These are phyloP conservation scores for Stentor coeruleus DNA, from an alignment of 73 alveolate species.

Conservation along the genomic window DNA sequence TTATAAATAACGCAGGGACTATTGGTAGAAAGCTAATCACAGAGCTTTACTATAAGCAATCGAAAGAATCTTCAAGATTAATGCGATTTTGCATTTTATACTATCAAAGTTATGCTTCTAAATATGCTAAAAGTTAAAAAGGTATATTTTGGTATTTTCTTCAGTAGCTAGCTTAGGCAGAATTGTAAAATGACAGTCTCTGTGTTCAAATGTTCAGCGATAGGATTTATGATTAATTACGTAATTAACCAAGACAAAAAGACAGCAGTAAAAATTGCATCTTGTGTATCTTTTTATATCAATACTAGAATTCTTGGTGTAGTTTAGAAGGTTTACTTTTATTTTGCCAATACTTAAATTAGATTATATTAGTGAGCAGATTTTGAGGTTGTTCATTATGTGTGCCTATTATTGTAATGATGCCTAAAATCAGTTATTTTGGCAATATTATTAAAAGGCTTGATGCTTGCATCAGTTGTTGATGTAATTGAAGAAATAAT, in stretches of 20 bases:
- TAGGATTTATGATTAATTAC: conserved; percentile 77
- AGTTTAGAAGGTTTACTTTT: conserved; percentile 45
- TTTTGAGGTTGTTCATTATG: conserved; percentile 61
- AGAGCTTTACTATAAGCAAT: conserved; percentile 44
- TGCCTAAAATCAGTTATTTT: conserved; percentile 45
- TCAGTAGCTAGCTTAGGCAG: conserved; percentile 70
- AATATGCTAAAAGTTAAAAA: conserved; percentile 58
- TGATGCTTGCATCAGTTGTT: conserved; percentile 41
- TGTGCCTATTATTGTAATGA: conserved; percentile 55
- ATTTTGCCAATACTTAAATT: conserved; percentile 59
- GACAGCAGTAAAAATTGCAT: conserved; percentile 60
- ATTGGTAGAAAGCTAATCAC: conserved; percentile 68
- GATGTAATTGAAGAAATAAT: conserved; percentile 42
- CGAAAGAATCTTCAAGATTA: conserved; percentile 55
- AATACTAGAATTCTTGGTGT: conserved; percentile 87
- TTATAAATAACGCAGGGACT: conserved; percentile 83
- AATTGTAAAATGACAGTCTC: conserved; percentile 65
- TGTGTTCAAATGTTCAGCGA: conserved; percentile 77
- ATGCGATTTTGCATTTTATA: conserved; percentile 65
- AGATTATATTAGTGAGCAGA: conserved; percentile 56
- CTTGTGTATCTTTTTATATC: conserved; percentile 72
- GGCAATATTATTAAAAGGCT: conserved; percentile 37
- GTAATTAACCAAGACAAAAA: conserved; percentile 57
- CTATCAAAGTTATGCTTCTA: conserved; percentile 71
- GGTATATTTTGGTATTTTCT: conserved; percentile 75